phyloP scores from a whole-genome alignment of 306 rosid species.

The Cicer pinnatifidum region DNA sequence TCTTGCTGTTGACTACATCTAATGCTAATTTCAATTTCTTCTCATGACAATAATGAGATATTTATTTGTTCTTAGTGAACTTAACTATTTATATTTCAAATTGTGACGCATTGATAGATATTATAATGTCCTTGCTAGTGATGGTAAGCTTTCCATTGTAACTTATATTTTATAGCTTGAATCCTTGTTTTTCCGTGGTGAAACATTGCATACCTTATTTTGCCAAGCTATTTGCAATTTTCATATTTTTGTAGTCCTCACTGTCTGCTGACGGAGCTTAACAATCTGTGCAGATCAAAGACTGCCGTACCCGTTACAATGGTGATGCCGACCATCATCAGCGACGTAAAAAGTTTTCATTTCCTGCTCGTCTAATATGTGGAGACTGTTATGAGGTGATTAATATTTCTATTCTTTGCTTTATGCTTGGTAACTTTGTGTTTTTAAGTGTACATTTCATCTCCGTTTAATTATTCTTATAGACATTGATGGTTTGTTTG shows the following conservation, averaged over 20 bases:
- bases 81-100: slow-evolving; percentile 8
- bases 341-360: slow-evolving; percentile 84
- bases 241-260: slow-evolving; percentile 37
- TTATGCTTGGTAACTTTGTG: slow-evolving; percentile 30
- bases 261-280: slow-evolving; percentile 38
- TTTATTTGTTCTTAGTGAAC: slow-evolving; percentile 17
- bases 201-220: slow-evolving; percentile 42
- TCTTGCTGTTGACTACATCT: slow-evolving; percentile 7
- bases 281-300: slow-evolving; percentile 75
- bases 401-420: slow-evolving; percentile 28
- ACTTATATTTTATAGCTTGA: slow-evolving; percentile 30
- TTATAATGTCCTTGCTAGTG: neutral
- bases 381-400: slow-evolving; percentile 97
- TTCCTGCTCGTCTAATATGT: slow-evolving; percentile 94
- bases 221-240: slow-evolving; percentile 33
- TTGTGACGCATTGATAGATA: neutral
- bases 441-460: slow-evolving; percentile 24
- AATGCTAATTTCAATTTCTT: slow-evolving; percentile 29
- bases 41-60: neutral
- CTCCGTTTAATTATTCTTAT: slow-evolving; percentile 4
- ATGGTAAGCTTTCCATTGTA: slow-evolving; percentile 5
- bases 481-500: slow-evolving; percentile 16
- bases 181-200: slow-evolving; percentile 22
- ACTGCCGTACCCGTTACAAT: slow-evolving; percentile 93
- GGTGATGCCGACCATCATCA: slow-evolving; percentile 97